A percentile compares a stretch with the other conserved stretches of the same genome.
phyloP scores from a whole-genome alignment of 257 asterid genomes.

The Nyctanthes arbortristis region DNA sequence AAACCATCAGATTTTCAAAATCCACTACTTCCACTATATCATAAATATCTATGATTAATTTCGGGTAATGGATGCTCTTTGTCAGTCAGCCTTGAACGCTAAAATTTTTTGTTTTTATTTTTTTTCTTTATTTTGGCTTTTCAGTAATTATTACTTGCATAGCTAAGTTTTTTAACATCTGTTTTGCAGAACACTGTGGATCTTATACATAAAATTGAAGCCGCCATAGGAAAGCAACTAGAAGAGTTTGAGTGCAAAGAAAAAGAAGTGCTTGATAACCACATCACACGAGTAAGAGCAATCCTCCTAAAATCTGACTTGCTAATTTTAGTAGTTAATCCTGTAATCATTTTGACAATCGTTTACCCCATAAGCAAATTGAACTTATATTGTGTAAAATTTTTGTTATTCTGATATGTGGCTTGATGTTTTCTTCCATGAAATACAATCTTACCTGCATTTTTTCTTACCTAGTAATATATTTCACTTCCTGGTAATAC shows the following conservation, averaged over 20 bases:
- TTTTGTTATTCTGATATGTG: neutral
- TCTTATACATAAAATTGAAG: conserved; percentile 88
- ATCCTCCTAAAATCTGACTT: neutral
- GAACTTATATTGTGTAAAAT: neutral
- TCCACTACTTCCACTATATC: neutral
- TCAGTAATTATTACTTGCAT: neutral
- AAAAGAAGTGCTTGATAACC: conserved; percentile 66
- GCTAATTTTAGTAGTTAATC: neutral
- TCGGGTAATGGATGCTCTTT: neutral
- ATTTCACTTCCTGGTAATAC: neutral
- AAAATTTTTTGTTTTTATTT: too few relatives aligned
- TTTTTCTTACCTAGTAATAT: neutral
- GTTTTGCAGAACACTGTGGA: conserved; percentile 74
- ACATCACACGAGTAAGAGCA: conserved; percentile 65
- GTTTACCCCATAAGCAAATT: neutral
- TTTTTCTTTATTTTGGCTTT: too few relatives aligned
- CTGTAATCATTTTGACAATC: neutral
- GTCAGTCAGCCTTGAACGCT: neutral
- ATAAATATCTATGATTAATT: neutral
- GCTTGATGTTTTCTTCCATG: neutral
- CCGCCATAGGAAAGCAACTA: conserved; percentile 59
- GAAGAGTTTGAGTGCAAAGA: conserved; percentile 79
- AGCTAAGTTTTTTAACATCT: conserved; percentile 21
- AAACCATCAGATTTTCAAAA: neutral
- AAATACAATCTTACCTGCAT: neutral